Evolutionary conservation across 257 asterid genomes (phyloP).

Genomic region (Capsicum chinense): DNA sequence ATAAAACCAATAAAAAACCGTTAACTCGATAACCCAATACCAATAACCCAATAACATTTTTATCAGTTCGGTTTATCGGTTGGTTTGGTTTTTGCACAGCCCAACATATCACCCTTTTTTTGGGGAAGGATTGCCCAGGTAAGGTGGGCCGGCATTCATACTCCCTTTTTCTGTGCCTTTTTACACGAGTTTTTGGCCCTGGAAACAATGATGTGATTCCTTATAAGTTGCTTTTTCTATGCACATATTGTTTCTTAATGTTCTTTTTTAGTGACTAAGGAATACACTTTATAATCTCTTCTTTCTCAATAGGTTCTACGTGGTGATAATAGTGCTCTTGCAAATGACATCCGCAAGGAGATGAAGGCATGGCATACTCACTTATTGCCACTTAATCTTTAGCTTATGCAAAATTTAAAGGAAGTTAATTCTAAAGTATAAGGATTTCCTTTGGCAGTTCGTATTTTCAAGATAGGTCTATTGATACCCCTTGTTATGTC

Average conservation of each 20-base stretch:
- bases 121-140: background rate
- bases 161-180: background rate
- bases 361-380: constrained; percentile 65
- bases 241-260: background rate
- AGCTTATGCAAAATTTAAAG: background rate
- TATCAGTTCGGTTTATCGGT: no score
- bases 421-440: background rate
- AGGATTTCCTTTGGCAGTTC: background rate
- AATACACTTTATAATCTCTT: background rate
- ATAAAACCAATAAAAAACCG: no score
- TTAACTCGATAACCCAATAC: no score
- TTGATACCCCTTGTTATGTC: constrained; percentile 11
- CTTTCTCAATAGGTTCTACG: constrained; percentile 67
- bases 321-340: constrained; percentile 96
- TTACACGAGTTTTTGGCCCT: background rate
- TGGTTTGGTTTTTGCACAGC: no score
- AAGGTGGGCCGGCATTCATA: background rate
- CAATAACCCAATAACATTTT: no score
- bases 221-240: background rate
- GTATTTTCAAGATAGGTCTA: constrained; percentile 7
- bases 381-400: constrained; percentile 14
- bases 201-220: background rate
- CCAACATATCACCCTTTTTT: background rate
- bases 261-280: background rate
- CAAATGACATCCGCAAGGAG: constrained; percentile 97